Evolutionary conservation across 2,329 filamentous ascomycete species (phyloP).

Genomic region (Tolypocladium endophyticum): DNA sequence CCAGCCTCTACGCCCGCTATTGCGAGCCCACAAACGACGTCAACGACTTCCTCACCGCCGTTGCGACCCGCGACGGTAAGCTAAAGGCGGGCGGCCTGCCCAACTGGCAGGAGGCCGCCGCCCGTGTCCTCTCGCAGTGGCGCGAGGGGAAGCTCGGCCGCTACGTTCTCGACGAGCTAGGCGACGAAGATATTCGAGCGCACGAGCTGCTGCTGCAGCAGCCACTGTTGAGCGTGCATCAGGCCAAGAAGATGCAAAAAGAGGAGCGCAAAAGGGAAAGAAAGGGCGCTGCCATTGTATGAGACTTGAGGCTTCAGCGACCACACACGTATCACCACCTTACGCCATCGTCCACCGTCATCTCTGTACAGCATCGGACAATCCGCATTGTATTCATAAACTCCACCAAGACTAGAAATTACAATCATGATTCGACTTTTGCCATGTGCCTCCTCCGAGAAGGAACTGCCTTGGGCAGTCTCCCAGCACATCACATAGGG

Average conservation of each 20-base stretch:
- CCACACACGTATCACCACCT: background rate
- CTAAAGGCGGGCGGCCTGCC: constrained; percentile 62
- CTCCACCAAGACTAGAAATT: background rate
- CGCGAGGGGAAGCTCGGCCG: constrained; percentile 63
- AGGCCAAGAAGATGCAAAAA: constrained; percentile 59
- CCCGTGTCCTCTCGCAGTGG: constrained; percentile 77
- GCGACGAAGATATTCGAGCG: constrained; percentile 40
- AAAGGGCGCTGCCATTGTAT: background rate
- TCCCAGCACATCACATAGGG: constrained; percentile 6
- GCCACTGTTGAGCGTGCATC: constrained; percentile 49
- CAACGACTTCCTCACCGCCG: constrained; percentile 55
- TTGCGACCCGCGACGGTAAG: constrained; percentile 67
- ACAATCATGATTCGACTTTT: background rate
- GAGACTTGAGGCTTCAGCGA: background rate
- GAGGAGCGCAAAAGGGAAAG: constrained; percentile 39
- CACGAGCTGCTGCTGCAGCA: constrained; percentile 38
- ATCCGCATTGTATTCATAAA: background rate
- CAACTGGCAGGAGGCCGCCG: constrained; percentile 61
- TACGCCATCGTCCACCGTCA: background rate
- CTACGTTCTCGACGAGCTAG: constrained; percentile 72
- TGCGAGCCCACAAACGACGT: constrained; percentile 74
- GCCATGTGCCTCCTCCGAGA: background rate
- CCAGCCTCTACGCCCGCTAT: constrained; percentile 51
- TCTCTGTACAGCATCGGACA: background rate
- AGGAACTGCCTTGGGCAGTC: background rate